phyloP scores from a whole-genome alignment of 306 rosid species.

The Vigna unguiculata region DNA sequence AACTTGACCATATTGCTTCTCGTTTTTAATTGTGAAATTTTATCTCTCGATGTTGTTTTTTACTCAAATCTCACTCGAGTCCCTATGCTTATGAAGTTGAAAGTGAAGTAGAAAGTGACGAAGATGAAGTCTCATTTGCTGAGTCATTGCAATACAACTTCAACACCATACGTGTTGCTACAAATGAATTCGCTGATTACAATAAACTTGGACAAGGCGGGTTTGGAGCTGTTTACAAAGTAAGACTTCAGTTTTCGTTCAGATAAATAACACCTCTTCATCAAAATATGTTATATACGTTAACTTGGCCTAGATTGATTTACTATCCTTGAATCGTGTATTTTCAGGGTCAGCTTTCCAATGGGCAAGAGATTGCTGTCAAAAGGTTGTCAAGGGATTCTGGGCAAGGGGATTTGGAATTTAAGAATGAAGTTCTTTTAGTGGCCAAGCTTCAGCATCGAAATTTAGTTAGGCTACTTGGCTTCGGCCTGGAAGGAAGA shows the following conservation, averaged over 20 bases:
- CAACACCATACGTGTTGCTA: slow-evolving; percentile 43
- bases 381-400: neutral
- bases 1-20: neutral
- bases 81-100: neutral
- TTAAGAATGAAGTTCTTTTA: neutral
- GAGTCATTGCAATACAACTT: slow-evolving; percentile 39
- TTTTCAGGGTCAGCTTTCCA: neutral
- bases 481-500: neutral
- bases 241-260: neutral
- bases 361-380: neutral
- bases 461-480: neutral
- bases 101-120: neutral
- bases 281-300: too few species aligned
- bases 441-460: neutral
- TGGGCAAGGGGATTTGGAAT: neutral
- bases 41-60: neutral
- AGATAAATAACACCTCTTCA: neutral
- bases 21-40: neutral
- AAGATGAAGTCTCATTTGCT: slow-evolving; percentile 8
- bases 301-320: neutral
- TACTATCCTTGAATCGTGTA: neutral
- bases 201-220: slow-evolving; percentile 41
- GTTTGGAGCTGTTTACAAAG: slow-evolving; percentile 34
- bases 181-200: slow-evolving; percentile 34
- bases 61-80: neutral